Percentiles rank a stretch among this genome's conserved stretches.
These are phyloP conservation scores for Cucumis cinereus DNA, from an alignment of 306 rosid species.

Conservation along the genomic window DNA sequence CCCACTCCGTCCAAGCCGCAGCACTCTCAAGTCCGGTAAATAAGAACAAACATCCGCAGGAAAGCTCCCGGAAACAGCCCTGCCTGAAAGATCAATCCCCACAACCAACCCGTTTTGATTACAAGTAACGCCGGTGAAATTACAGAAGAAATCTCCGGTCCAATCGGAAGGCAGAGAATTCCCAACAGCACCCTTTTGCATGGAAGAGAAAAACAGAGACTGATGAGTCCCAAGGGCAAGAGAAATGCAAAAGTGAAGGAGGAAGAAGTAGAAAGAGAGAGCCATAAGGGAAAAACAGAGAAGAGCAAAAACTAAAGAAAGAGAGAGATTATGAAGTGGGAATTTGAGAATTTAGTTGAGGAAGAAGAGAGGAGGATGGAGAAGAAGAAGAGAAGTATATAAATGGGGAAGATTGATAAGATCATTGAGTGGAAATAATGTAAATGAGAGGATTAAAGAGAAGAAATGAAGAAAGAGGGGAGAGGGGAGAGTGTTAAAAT, in stretches of 20 bases:
- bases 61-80: slow-evolving; percentile 52
- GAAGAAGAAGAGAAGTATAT: slow-evolving; percentile 39
- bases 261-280: slow-evolving; percentile 2
- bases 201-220: slow-evolving; percentile 29
- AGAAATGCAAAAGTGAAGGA: slow-evolving; percentile 6
- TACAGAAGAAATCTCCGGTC: slow-evolving; percentile 26
- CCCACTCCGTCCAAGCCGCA: slow-evolving; percentile 34
- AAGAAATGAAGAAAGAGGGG: background rate
- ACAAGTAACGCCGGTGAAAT: slow-evolving; percentile 57
- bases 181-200: slow-evolving; percentile 41
- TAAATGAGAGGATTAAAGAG: background rate
- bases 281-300: background rate
- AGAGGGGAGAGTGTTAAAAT: background rate
- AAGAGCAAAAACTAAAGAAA: background rate
- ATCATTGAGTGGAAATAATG: slow-evolving; percentile 28
- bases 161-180: slow-evolving; percentile 5
- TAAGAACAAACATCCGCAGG: slow-evolving; percentile 52
- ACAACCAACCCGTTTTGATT: slow-evolving; percentile 33
- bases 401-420: slow-evolving; percentile 38
- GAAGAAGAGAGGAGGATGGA: slow-evolving; percentile 25
- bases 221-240: slow-evolving; percentile 19
- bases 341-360: background rate
- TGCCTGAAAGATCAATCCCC: slow-evolving; percentile 34
- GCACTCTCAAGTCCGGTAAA: slow-evolving; percentile 43
- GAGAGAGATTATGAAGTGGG: background rate